phyloP scores from a whole-genome alignment of 805 yeast species.

The Pichia deserticola region DNA sequence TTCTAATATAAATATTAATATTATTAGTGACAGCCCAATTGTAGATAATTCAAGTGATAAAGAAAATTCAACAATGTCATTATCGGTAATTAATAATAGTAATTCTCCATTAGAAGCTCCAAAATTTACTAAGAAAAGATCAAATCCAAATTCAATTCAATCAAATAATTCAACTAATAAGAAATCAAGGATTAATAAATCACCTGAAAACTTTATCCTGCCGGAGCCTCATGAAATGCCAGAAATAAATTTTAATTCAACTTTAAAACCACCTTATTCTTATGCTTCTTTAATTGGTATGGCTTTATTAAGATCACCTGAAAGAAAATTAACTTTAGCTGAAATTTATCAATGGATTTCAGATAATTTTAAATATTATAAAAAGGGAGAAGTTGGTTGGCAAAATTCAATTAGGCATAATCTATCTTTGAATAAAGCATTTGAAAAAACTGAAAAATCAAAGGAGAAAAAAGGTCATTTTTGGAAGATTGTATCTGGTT shows the following conservation, averaged over 20 bases:
- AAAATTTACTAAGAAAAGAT: slow-evolving; percentile 10
- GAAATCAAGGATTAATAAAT: slow-evolving; percentile 19
- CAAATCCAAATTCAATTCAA: neutral
- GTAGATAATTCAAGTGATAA: slow-evolving; percentile 6
- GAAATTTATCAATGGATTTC: slow-evolving; percentile 93
- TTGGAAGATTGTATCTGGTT: slow-evolving; percentile 85
- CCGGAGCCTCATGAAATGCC: slow-evolving; percentile 37
- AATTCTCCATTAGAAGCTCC: slow-evolving; percentile 7
- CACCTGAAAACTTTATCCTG: slow-evolving; percentile 24
- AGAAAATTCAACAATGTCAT: neutral
- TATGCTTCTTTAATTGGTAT: slow-evolving; percentile 91
- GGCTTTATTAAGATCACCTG: slow-evolving; percentile 80
- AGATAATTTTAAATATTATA: slow-evolving; percentile 74
- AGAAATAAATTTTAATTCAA: slow-evolving; percentile 40
- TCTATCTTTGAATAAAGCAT: slow-evolving; percentile 86
- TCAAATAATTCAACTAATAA: slow-evolving; percentile 4
- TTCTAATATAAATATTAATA: slow-evolving; percentile 1
- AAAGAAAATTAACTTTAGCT: slow-evolving; percentile 61
- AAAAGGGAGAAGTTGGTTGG: slow-evolving; percentile 88
- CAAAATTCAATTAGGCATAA: slow-evolving; percentile 96
- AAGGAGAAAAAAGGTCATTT: slow-evolving; percentile 88
- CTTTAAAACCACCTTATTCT: slow-evolving; percentile 79
- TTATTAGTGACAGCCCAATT: slow-evolving; percentile 8
- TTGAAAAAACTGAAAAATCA: slow-evolving; percentile 83
- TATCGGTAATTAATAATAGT: no score